Base-by-base conservation (phyloP, 2,329 filamentous ascomycete genomes). In the Dactylellina leptospora region DNA sequence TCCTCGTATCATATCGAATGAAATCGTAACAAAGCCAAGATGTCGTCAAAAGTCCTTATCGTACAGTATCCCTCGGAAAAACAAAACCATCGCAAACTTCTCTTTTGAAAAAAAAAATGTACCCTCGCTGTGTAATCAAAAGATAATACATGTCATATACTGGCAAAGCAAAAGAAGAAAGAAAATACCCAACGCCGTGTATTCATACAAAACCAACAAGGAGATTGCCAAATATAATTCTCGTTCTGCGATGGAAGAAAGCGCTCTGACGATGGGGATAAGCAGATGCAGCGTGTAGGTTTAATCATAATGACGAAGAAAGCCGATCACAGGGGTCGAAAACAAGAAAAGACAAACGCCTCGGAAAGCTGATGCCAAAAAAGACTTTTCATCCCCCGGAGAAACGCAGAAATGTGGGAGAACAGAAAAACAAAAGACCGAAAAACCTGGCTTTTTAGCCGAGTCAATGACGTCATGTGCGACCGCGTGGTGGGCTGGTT, bases 271-370 rank as follows among this genome's bases (percentile, higher is more conserved):
- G 33, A 55, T 54, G 36, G 30, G n/a, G 38, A 64, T 54, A 72
- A 72, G 23, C 54, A 28, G 13, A 48, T 42, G 53, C 48, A 50
- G 59, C 51, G 45, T 22, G 10, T 44, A 20, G 30, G 38, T 64
- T 27, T 23, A 60, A 64, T 72, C 68, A 72, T 72, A 45, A 72
- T 72, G 68, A 72, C 68, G 68, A 72, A 48, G 42, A 53, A 59
- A 60, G 68, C 44, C 59, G 59, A 72, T 72, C 68, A 36, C 23
- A 42, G 38, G n/a, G 47, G 38, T 45, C 38, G 59, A 58, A 64
- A 64, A 59, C 53, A 72, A 63, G 59, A 64, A 72, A n/a, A n/a
- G n/a, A 54, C 23, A 33, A 63, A 64, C 51, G 53, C 59, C 59
- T 44, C 33, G 42, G 13, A 40, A 16, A 23, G 40, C 36, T 33